A percentile compares a stretch with the other conserved stretches of the same genome.
phyloP scores from a whole-genome alignment of 768 basidiomycete genomes.

The Leccinum obscurum region DNA sequence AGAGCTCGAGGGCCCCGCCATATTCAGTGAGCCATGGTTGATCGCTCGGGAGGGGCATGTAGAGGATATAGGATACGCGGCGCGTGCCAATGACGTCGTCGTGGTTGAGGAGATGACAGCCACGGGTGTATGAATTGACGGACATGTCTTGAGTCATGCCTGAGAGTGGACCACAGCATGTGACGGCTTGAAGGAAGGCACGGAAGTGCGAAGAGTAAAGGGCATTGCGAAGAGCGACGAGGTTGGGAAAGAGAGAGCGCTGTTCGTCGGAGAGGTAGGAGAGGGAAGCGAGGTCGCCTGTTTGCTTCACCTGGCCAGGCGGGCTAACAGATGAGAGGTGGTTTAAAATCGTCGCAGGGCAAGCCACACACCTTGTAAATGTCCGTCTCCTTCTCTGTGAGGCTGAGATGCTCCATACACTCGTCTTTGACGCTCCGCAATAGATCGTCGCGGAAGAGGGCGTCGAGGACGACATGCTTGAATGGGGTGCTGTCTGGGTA shows the following conservation, averaged over 20 bases:
- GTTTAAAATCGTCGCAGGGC: neutral
- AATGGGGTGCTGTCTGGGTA: constrained; percentile 70
- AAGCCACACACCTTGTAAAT: constrained; percentile 82
- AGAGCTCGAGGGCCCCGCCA: constrained; percentile 94
- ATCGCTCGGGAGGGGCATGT: constrained; percentile 80
- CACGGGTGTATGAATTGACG: constrained; percentile 86
- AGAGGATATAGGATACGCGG: constrained; percentile 94
- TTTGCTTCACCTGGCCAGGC: constrained; percentile 81
- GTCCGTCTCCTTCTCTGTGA: constrained; percentile 95
- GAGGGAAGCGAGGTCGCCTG: constrained; percentile 93
- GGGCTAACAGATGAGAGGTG: constrained; percentile 1
- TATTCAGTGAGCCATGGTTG: constrained; percentile 83
- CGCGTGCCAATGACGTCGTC: constrained; percentile 97
- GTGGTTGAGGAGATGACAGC: constrained; percentile 94
- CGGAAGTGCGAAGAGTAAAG: constrained; percentile 88
- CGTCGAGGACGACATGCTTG: constrained; percentile 78
- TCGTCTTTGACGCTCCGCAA: constrained; percentile 82
- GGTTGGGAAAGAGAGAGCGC: constrained; percentile 73
- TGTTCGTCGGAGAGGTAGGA: constrained; percentile 80
- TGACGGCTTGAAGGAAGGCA: constrained; percentile 78
- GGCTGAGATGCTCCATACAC: constrained; percentile 73
- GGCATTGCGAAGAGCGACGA: constrained; percentile 83
- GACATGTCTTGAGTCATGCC: constrained; percentile 95
- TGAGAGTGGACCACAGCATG: constrained; percentile 89
- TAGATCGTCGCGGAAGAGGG: constrained; percentile 82